Evolutionary conservation across 306 rosid species (phyloP), one percentile per base, ranked within the genome.

Genomic region (Vicia sativa): DNA sequence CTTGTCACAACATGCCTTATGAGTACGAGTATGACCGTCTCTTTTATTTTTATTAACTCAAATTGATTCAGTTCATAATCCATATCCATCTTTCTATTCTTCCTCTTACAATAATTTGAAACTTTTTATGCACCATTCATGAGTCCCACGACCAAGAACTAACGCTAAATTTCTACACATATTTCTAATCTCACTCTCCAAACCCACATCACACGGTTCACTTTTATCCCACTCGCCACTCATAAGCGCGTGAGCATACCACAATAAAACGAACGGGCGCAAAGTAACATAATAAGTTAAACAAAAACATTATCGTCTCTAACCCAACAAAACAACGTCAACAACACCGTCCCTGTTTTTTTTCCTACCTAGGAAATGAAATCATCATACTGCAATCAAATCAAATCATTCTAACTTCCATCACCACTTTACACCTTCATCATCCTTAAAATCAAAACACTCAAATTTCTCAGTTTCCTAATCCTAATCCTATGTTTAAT

Each of bases 211-310:
- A 0, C 15, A 16, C 57, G 59, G 9, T 46, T 0, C 41, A 4
- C 4, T 11, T 21, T 62, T 39, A 41, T 35, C 13, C 11, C 68
- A 58, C 37, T 15, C 65, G 59, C 63, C 62, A 35, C 7, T 34
- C 1, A 15, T 59, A 37, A 64, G 81, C 77, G 73, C 81, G 73
- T 64, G 69, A 57, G 35, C 21, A 13, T 45, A 55, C 23, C 23
- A 41, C 71, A 34, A 9, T 13, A 55, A 55, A 55, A 21, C 2
- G 65, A 67, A 65, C 39, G 73, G 68, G 44, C 25, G 31, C 23
- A 39, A 41, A 41, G 0, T 11, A 73, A 34, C 53, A 46, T 37
- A 31, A 46, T 37, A 31, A 11, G 7, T 29, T 16, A 42, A 6
- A 54, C 31, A 52, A 10, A 52, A 9, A 52, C 68, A 66, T 45